phyloP scores from a whole-genome alignment of 441 rosid species.

The Cnidoscolus chayamansa region DNA sequence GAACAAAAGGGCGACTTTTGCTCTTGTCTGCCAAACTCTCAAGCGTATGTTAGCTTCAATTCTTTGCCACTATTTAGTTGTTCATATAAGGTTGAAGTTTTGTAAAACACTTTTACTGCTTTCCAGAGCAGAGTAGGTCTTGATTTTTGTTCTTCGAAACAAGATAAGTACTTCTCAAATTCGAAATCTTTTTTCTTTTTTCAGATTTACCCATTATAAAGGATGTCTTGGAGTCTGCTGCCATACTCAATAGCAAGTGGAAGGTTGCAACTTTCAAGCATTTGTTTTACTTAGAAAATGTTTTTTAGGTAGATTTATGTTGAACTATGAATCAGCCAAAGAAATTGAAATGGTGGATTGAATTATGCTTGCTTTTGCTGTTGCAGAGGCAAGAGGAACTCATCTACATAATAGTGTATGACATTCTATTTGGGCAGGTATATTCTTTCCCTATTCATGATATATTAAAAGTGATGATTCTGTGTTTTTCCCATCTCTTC shows the following conservation, averaged over 20 bases:
- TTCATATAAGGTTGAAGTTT: not conserved
- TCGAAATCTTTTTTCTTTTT: not conserved
- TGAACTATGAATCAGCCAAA: not conserved
- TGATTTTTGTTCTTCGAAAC: not conserved
- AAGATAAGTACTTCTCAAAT: not conserved
- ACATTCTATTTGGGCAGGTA: slow-evolving; percentile 83
- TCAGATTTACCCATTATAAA: slow-evolving; percentile 70
- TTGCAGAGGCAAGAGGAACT: slow-evolving; percentile 73
- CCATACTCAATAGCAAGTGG: slow-evolving; percentile 63
- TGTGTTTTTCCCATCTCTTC: no score
- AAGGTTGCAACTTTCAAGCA: slow-evolving; percentile 42
- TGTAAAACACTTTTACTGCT: not conserved
- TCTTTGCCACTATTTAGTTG: not conserved
- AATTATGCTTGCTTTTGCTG: not conserved
- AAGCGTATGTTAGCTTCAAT: slow-evolving; percentile 43
- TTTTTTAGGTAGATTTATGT: not conserved
- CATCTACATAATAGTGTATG: slow-evolving; percentile 61
- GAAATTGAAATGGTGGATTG: not conserved
- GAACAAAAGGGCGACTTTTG: slow-evolving; percentile 81
- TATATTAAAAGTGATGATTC: not conserved
- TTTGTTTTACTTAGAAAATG: not conserved
- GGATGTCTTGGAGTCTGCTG: slow-evolving; percentile 57
- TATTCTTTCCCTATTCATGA: not conserved
- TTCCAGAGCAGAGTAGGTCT: no score
- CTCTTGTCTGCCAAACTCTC: slow-evolving; percentile 90